A percentile compares a stretch with the other conserved stretches of the same genome.
Evolutionary conservation across 495 filamentous ascomycete species (phyloP).

Genomic region (Penicillium cosmopolitanum): DNA sequence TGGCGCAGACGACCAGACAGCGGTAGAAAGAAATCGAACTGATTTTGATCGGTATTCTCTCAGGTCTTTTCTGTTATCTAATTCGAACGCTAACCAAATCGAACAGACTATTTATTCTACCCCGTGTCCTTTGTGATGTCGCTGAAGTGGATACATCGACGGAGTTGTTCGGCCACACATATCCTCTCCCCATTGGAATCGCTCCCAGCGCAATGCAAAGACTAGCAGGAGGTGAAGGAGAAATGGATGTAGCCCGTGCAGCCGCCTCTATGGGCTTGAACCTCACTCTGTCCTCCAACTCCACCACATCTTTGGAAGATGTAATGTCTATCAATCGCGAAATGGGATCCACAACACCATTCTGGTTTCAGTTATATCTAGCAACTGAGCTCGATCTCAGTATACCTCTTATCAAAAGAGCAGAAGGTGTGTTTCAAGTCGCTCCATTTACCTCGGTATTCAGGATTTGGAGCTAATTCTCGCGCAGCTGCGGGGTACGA

Average conservation of each 20-base stretch:
- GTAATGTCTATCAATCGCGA: slow-evolving; percentile 27
- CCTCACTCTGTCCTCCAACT: slow-evolving; percentile 55
- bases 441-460: slow-evolving; percentile 10
- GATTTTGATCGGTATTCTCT: slow-evolving; percentile 10
- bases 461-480: slow-evolving; percentile 6
- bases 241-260: slow-evolving; percentile 74
- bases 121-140: slow-evolving; percentile 56
- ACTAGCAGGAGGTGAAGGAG: slow-evolving; percentile 78
- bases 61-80: background rate
- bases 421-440: slow-evolving; percentile 54
- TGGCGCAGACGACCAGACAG: slow-evolving; percentile 10
- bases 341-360: slow-evolving; percentile 34
- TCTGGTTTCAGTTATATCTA: slow-evolving; percentile 76
- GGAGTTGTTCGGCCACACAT: slow-evolving; percentile 40
- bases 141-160: slow-evolving; percentile 45
- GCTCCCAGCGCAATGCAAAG: slow-evolving; percentile 83
- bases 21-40: slow-evolving; percentile 4
- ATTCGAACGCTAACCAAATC: background rate
- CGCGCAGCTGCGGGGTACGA: slow-evolving; percentile 72
- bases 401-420: slow-evolving; percentile 77
- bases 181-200: slow-evolving; percentile 79
- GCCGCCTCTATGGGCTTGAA: slow-evolving; percentile 69
- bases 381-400: slow-evolving; percentile 84
- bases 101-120: slow-evolving; percentile 19
- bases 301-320: slow-evolving; percentile 51